Base-by-base conservation (phyloP, 345 rosid genomes). In the Physaria fendleri region DNA sequence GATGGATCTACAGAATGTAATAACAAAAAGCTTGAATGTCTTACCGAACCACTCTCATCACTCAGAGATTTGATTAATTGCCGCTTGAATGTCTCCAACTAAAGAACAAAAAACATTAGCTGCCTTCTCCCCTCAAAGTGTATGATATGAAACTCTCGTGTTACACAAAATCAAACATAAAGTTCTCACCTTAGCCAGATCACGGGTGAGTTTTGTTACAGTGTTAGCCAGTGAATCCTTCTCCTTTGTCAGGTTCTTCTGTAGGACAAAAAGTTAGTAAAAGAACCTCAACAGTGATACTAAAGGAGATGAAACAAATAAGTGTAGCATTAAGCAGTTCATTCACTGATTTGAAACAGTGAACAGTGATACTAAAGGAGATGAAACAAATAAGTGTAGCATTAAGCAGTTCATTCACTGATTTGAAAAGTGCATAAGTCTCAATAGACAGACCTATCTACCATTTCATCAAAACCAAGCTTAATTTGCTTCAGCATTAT, bases 1-100 rank as follows among this genome's bases (percentile, higher is more conserved):
- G 59, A 52, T 6, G 51, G 23, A 39, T n/a, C n/a, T n/a, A n/a
- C n/a, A n/a, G n/a, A n/a, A n/a, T 30, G 52, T 29, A n/a, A 13
- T 9, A 28, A 52, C 24, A 34, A 27, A 27, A 30, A 65, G 39
- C 50, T 39, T 8, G 30, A 39, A 64, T 40, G 18, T 71, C 88
- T 83, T 81, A 93, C 97, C 11, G 74, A 69, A 52, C 79, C 75
- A 66, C 65, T 82, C 54, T 93, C 97, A 14, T 89, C 95, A 39
- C 65, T 87, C 16, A 89, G 70, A 5, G 99, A 93, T 68, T 78
- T 91, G 94, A 93, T 82, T 72, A 93, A 71, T 69, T 93, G 99
- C 64, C 89, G 74, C 85, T 89, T 93, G 78, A 93, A 93, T 3
- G 87, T 78, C 77, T 93, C 97, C 74, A 93, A 70, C 99, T 89